phyloP scores from a whole-genome alignment of 495 filamentous ascomycete species.

The Stereocaulon alpinum region DNA sequence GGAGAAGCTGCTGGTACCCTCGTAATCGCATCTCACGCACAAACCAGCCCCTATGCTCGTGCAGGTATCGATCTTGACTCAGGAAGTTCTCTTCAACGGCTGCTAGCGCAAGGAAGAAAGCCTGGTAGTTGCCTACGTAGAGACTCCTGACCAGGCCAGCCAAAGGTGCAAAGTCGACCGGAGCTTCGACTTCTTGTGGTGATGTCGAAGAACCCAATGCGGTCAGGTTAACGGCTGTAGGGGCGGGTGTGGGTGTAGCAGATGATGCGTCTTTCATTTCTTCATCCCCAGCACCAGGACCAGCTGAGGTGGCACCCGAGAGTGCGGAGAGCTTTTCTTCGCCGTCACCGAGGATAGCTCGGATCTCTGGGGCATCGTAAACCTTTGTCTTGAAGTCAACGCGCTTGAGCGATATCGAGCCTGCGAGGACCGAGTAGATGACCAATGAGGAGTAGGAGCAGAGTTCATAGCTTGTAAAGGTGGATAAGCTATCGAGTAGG shows the following conservation, averaged over 20 bases:
- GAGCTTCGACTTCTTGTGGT: constrained; percentile 58
- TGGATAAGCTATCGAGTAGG: constrained; percentile 89
- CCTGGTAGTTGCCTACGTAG: constrained; percentile 85
- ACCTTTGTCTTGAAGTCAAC: constrained; percentile 99
- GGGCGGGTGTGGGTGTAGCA: constrained; percentile 45
- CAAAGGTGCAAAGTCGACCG: constrained; percentile 72
- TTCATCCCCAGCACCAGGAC: constrained; percentile 66
- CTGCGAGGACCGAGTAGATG: constrained; percentile 89
- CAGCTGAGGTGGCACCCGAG: constrained; percentile 63
- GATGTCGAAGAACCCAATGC: constrained; percentile 59
- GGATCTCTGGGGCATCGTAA: constrained; percentile 94
- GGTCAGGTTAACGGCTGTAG: constrained; percentile 72
- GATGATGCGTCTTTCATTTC: constrained; percentile 61
- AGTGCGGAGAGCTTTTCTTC: constrained; percentile 78
- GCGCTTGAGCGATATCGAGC: constrained; percentile 85
- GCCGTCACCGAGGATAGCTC: constrained; percentile 82
- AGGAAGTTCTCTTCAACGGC: constrained; percentile 89
- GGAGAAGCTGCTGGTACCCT: constrained; percentile 92
- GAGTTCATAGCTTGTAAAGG: constrained; percentile 97
- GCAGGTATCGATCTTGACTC: constrained; percentile 83
- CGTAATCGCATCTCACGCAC: constrained; percentile 95
- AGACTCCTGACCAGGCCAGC: constrained; percentile 80
- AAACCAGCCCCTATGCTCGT: constrained; percentile 91
- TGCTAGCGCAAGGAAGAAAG: constrained; percentile 86
- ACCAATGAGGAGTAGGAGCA: constrained; percentile 92